Conservation (phyloP, 176 grass and related monocot genomes). For the Oryza officinalis region DNA sequence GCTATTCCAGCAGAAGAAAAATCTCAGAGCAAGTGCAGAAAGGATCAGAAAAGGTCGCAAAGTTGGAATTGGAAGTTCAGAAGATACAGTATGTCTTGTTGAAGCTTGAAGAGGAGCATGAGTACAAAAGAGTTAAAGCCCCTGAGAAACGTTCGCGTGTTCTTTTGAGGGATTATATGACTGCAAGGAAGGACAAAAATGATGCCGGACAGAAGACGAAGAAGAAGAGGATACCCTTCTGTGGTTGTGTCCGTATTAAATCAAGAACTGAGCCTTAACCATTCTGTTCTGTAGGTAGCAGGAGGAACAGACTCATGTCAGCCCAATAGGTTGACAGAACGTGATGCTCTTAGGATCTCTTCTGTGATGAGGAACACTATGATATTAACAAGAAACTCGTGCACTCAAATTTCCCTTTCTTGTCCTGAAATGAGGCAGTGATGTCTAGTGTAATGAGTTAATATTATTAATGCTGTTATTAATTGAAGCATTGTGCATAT, state of each 20-base stretch:
- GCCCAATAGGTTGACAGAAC: conserved; percentile 4
- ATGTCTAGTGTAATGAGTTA: conserved; percentile 9
- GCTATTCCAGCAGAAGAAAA: conserved; percentile 50
- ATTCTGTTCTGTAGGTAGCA: conserved; percentile 10
- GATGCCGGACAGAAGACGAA: conserved; percentile 25
- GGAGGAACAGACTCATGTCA: conserved; percentile 6
- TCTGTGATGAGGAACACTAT: conserved; percentile 23
- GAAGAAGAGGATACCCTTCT: conserved; percentile 55
- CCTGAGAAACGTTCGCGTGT: conserved; percentile 55
- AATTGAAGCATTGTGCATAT: conserved; percentile 9
- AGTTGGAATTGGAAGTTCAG: conserved; percentile 69
- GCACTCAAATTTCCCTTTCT: conserved; percentile 10
- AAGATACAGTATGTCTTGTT: conserved; percentile 69
- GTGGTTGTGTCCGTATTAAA: conserved; percentile 59
- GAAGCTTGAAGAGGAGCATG: conserved; percentile 62
- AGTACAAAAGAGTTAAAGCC: conserved; percentile 41
- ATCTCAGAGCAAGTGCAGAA: conserved; percentile 54
- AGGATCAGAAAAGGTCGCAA: conserved; percentile 57
- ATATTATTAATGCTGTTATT: conserved; percentile 3
- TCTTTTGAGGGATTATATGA: conserved; percentile 68
- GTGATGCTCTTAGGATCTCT: neutral
- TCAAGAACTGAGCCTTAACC: conserved; percentile 23
- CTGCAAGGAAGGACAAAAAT: conserved; percentile 48
- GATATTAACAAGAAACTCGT: conserved; percentile 16
- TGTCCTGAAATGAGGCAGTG: neutral